phyloP scores from a whole-genome alignment of 2,329 filamentous ascomycete species.

The Colletotrichum cereale region DNA sequence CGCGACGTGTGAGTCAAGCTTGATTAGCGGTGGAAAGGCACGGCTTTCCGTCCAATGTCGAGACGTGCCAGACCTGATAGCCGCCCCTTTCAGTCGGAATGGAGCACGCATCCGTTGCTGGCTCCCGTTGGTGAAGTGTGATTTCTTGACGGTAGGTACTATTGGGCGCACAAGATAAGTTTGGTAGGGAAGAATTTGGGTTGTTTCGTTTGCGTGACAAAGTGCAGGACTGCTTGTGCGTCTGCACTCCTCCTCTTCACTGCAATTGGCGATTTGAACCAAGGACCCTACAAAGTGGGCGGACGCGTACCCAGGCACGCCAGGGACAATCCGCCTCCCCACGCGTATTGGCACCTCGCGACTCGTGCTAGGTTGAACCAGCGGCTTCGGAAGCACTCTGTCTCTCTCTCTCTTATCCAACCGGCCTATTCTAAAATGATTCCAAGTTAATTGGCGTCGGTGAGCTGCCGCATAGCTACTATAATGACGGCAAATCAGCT shows the following conservation, averaged over 20 bases:
- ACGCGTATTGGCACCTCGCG: neutral
- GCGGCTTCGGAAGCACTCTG: neutral
- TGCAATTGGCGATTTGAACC: neutral
- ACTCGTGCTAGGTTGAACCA: neutral
- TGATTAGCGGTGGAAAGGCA: neutral
- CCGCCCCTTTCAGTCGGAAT: neutral
- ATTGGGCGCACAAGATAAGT: neutral
- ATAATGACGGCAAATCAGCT: neutral
- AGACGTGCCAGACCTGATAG: neutral
- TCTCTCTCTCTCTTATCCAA: neutral
- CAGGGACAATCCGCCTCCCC: neutral
- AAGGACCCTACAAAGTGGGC: neutral
- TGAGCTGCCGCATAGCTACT: neutral
- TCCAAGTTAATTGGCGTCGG: neutral
- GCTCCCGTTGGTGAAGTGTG: neutral
- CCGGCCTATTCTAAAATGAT: neutral
- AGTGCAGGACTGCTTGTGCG: neutral
- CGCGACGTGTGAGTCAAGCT: slow-evolving; percentile 5
- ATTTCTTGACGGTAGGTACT: neutral
- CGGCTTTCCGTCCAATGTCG: slow-evolving; percentile 9
- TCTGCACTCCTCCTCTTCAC: neutral
- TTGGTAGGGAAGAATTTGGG: slow-evolving; percentile 9
- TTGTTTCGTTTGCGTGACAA: slow-evolving; percentile 32
- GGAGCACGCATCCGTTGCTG: neutral
- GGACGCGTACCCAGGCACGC: neutral